A percentile compares a stretch with the other conserved stretches of the same genome.
phyloP scores from a whole-genome alignment of 1,284 basidiomycete genomes.

The Macrocybe sp. region DNA sequence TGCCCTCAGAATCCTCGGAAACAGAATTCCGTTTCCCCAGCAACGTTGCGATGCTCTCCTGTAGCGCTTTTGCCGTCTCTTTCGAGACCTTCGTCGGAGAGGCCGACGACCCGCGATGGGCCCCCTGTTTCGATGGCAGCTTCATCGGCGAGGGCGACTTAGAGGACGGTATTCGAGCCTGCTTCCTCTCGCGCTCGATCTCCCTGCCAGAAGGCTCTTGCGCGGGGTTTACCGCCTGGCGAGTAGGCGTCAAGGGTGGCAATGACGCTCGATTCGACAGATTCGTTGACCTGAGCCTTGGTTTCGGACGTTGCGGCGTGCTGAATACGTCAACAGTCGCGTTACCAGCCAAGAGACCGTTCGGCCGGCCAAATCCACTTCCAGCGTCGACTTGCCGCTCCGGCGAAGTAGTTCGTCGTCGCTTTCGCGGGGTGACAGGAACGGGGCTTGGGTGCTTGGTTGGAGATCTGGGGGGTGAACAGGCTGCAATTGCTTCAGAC shows the following conservation, averaged over 20 bases:
- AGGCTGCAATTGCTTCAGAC: neutral
- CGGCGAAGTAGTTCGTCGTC: too few species aligned
- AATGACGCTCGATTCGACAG: neutral
- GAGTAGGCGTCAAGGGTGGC: neutral
- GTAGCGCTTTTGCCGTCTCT: conserved; percentile 45
- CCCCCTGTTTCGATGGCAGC: conserved; percentile 21
- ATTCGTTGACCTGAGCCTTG: neutral
- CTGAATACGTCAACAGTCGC: neutral
- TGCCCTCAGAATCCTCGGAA: conserved; percentile 28
- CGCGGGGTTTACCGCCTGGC: neutral
- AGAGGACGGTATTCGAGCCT: conserved; percentile 52
- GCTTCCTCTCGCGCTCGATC: conserved; percentile 15
- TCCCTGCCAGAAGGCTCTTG: conserved; percentile 13
- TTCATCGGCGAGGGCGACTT: conserved; percentile 55
- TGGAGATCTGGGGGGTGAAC: neutral
- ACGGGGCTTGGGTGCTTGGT: neutral
- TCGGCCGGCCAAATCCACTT: conserved; percentile 1
- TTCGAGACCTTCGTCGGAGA: conserved; percentile 36
- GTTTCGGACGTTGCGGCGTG: neutral
- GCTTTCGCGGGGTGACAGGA: neutral
- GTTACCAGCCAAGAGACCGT: neutral
- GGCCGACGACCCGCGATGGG: conserved; percentile 19
- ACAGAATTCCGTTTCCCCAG: conserved; percentile 56
- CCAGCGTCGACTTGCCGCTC: neutral
- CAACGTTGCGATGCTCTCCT: conserved; percentile 59